Conservation (phyloP, 83 land plant species). For the Thuja plicata region DNA sequence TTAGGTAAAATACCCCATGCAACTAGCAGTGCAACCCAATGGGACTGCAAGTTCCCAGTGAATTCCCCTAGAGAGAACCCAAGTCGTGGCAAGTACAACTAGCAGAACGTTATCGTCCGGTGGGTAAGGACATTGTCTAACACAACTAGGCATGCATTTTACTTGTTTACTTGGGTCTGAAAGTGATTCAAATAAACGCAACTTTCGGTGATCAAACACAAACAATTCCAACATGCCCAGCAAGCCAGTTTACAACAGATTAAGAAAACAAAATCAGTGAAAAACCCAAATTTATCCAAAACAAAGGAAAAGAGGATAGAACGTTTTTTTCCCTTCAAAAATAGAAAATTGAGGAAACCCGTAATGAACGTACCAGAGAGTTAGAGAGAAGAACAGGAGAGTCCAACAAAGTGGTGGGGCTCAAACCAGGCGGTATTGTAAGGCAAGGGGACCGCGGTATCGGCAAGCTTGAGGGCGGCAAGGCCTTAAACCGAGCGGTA, state of each 20-base stretch:
- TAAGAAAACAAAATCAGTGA: neutral
- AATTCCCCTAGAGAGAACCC: neutral
- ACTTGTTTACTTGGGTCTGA: neutral
- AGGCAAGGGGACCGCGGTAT: slow-evolving; percentile 49
- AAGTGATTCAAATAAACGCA: neutral
- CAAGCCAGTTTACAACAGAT: neutral
- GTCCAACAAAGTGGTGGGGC: slow-evolving; percentile 66
- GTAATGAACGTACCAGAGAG: slow-evolving; percentile 32
- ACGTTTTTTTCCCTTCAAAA: neutral
- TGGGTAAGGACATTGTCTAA: neutral
- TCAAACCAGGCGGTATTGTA: slow-evolving; percentile 70
- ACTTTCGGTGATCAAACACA: neutral
- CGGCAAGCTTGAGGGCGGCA: slow-evolving; percentile 63
- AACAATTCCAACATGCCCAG: neutral
- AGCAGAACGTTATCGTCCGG: neutral
- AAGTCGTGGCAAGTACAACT: neutral
- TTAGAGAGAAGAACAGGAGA: slow-evolving; percentile 51
- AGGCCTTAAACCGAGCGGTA: slow-evolving; percentile 54
- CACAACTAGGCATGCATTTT: neutral
- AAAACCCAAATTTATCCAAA: neutral
- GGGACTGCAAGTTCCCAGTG: neutral
- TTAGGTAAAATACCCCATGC: neutral
- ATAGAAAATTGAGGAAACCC: neutral
- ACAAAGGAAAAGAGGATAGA: neutral
- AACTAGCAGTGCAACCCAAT: neutral